A percentile compares a stretch with the other conserved stretches of the same genome.
These are phyloP conservation scores for Boehmeria nivea DNA, from an alignment of 306 rosid genomes.

Conservation along the genomic window DNA sequence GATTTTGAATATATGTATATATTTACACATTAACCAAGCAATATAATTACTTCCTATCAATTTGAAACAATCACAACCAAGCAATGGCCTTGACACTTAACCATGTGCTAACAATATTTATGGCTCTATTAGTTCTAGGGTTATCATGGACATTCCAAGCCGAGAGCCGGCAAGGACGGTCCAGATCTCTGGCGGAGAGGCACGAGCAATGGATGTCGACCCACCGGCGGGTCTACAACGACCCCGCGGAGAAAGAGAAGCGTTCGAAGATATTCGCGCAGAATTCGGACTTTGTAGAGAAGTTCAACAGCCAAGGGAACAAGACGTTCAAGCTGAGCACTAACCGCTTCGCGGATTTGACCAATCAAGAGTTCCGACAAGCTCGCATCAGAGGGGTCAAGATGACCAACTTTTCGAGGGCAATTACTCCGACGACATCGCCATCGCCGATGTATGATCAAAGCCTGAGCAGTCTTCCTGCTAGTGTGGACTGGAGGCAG, in stretches of 20 bases:
- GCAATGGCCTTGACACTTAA: not conserved
- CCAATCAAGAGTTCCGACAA: slow-evolving; percentile 18
- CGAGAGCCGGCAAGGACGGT: slow-evolving; percentile 5
- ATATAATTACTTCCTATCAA: not conserved
- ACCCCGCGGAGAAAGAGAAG: slow-evolving; percentile 23
- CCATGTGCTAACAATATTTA: not conserved
- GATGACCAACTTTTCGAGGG: not conserved
- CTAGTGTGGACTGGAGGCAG: slow-evolving; percentile 32
- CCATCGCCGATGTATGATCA: slow-evolving; percentile 8
- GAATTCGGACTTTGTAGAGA: slow-evolving; percentile 23
- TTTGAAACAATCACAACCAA: not conserved
- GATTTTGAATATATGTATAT: not conserved
- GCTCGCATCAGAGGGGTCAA: not conserved
- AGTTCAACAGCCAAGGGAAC: slow-evolving; percentile 21
- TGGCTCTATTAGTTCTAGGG: not conserved
- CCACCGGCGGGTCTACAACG: slow-evolving; percentile 13
- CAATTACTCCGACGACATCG: not conserved
- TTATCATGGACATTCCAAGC: not conserved
- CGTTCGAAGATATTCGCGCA: slow-evolving; percentile 24
- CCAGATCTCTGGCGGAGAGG: slow-evolving; percentile 1
- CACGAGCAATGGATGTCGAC: slow-evolving; percentile 30
- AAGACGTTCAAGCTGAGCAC: slow-evolving; percentile 23
- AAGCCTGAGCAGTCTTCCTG: slow-evolving; percentile 3
- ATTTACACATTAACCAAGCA: no score
- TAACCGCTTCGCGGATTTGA: slow-evolving; percentile 25